These are phyloP conservation scores for Macrolepiota dolichaula DNA, from an alignment of 768 basidiomycete genomes.

Conservation along the genomic window DNA sequence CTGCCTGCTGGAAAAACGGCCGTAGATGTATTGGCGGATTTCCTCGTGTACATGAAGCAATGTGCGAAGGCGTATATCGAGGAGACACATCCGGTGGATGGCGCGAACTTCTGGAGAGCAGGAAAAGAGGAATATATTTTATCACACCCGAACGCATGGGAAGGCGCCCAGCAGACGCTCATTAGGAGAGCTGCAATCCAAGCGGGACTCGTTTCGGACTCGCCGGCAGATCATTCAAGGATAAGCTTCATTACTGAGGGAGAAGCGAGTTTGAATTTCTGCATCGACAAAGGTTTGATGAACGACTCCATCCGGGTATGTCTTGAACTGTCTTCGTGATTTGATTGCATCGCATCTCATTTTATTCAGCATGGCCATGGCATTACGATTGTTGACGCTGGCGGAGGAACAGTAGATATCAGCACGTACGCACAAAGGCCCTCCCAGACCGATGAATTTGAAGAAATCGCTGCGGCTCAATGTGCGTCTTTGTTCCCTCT, in stretches of 20 bases:
- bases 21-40: slow-evolving; percentile 36
- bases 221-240: slow-evolving; percentile 27
- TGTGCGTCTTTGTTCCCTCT: slow-evolving; percentile 22
- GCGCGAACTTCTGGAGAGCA: slow-evolving; percentile 22
- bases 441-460: slow-evolving; percentile 18
- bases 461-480: slow-evolving; percentile 41
- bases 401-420: slow-evolving; percentile 59
- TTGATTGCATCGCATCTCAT: neutral
- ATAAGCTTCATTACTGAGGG: slow-evolving; percentile 52
- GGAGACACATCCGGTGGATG: slow-evolving; percentile 33
- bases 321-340: no score
- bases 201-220: slow-evolving; percentile 39
- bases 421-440: slow-evolving; percentile 42
- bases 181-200: slow-evolving; percentile 44
- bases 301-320: slow-evolving; percentile 11
- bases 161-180: slow-evolving; percentile 44
- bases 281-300: slow-evolving; percentile 19
- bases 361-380: slow-evolving; percentile 36
- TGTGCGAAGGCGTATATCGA: slow-evolving; percentile 34
- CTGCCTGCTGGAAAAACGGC: slow-evolving; percentile 34
- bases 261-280: slow-evolving; percentile 53
- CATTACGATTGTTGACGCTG: slow-evolving; percentile 56
- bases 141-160: slow-evolving; percentile 56
- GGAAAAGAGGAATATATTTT: slow-evolving; percentile 36
- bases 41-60: slow-evolving; percentile 35